These are phyloP conservation scores for Letharia columbiana DNA, from an alignment of 495 filamentous ascomycete genomes.

Conservation along the genomic window DNA sequence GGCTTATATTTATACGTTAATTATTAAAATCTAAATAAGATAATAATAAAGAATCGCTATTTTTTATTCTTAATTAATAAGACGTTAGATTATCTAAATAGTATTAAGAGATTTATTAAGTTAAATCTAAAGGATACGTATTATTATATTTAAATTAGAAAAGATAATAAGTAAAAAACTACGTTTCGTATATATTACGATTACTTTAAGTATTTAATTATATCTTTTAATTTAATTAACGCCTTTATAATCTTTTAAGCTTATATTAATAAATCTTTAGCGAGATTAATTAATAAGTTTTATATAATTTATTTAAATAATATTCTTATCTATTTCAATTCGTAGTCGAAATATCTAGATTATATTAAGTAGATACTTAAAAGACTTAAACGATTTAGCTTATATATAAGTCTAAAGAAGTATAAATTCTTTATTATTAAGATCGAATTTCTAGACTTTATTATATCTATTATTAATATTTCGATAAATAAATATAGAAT, in stretches of 20 bases:
- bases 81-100: conserved; percentile 8
- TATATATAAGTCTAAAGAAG: conserved; percentile 19
- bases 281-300: too few relatives aligned
- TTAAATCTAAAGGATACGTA: conserved; percentile 24
- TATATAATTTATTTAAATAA: background rate
- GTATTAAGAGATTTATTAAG: conserved; percentile 20
- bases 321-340: background rate
- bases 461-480: background rate
- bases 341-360: conserved; percentile 3
- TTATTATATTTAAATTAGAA: conserved; percentile 19
- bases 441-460: conserved; percentile 15
- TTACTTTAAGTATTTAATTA: conserved; percentile 22
- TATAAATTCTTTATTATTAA: conserved; percentile 14
- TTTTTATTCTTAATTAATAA: conserved; percentile 18
- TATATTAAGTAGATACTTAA: conserved; percentile 18
- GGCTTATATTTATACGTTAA: conserved; percentile 19
- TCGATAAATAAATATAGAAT: background rate
- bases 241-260: background rate
- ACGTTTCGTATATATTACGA: conserved; percentile 9
- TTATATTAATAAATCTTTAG: conserved; percentile 19
- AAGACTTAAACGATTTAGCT: background rate
- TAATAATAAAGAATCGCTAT: conserved; percentile 22
- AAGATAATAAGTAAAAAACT: conserved; percentile 25
- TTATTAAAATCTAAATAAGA: conserved; percentile 20
- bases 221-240: conserved; percentile 14